These are phyloP conservation scores for Skeletonema tropicum DNA, from an alignment of 108 stramenopile genomes.

Conservation along the genomic window DNA sequence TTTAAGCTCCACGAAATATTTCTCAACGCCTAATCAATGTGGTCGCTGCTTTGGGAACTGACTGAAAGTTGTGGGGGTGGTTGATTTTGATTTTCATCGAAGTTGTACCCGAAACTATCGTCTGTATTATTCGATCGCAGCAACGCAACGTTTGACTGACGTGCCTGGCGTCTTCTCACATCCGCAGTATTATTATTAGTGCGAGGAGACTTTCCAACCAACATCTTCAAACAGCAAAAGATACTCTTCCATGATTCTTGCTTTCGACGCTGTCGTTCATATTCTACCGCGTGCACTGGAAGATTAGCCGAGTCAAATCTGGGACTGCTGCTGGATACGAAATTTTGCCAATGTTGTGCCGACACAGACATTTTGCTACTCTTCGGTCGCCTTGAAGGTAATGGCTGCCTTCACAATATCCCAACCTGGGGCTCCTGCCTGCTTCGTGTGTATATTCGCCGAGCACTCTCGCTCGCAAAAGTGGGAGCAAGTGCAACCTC, in stretches of 20 bases:
- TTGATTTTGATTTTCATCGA: conserved; percentile 14
- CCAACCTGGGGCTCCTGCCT: too few relatives aligned
- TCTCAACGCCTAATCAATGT: conserved; percentile 9
- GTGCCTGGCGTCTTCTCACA: conserved; percentile 3
- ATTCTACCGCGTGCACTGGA: conserved; percentile 38
- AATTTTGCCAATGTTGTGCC: conserved; percentile 34
- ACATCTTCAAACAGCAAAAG: conserved; percentile 42
- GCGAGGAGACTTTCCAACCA: conserved; percentile 27
- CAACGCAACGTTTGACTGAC: not conserved
- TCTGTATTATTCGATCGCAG: not conserved
- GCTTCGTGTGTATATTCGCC: too few relatives aligned
- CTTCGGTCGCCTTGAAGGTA: not conserved
- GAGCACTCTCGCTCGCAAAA: too few relatives aligned
- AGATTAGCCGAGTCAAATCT: conserved; percentile 19
- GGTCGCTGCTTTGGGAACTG: conserved; percentile 20
- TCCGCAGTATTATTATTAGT: not conserved
- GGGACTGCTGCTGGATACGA: conserved; percentile 19
- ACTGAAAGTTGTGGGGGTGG: conserved; percentile 22
- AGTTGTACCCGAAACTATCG: conserved; percentile 42
- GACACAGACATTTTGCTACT: not conserved
- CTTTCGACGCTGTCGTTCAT: conserved; percentile 27
- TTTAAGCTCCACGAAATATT: not conserved
- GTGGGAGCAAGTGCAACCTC: too few relatives aligned
- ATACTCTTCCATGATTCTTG: conserved; percentile 35
- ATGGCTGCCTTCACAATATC: too few relatives aligned